Conservation (phyloP, 2,329 filamentous ascomycete species). For the Shiraia bambusicola region DNA sequence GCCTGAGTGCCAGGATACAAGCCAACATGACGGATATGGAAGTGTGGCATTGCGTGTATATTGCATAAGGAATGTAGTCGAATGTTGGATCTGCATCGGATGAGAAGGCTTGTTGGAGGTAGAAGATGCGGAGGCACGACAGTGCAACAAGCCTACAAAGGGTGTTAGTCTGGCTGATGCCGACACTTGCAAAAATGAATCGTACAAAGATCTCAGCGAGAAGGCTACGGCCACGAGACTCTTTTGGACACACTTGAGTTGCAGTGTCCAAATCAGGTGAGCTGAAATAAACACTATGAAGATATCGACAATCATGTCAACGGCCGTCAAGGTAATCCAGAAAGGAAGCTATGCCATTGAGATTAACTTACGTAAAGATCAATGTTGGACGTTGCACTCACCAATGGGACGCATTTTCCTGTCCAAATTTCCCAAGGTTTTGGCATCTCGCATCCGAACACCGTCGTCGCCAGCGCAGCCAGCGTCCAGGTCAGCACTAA, state of each 20-base stretch:
- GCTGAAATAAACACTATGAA: conserved; percentile 18
- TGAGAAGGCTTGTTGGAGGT: conserved; percentile 15
- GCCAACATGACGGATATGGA: conserved; percentile 25
- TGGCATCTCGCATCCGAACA: conserved; percentile 29
- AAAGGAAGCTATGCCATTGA: conserved; percentile 13
- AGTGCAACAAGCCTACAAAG: conserved; percentile 19
- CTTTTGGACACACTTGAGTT: conserved; percentile 18
- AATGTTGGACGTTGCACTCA: conserved; percentile 4
- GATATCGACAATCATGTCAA: conserved; percentile 24
- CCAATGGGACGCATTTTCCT: conserved; percentile 26
- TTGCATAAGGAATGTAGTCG: conserved; percentile 22
- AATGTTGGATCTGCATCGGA: conserved; percentile 16
- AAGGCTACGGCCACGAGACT: conserved; percentile 18
- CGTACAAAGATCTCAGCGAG: conserved; percentile 25
- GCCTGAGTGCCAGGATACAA: conserved; percentile 23
- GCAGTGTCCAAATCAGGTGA: conserved; percentile 20
- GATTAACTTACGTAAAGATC: not conserved
- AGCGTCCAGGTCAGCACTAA: conserved; percentile 23
- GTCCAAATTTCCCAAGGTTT: conserved; percentile 26
- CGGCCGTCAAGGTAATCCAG: conserved; percentile 21
- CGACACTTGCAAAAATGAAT: not conserved
- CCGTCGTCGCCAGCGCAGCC: conserved; percentile 17
- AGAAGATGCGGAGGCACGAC: conserved; percentile 24
- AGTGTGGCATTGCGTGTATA: conserved; percentile 26
- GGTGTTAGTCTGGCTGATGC: not conserved